Percentiles rank a stretch among this genome's conserved stretches.
phyloP scores from a whole-genome alignment of 306 rosid species.

The Fragaria ananassa region DNA sequence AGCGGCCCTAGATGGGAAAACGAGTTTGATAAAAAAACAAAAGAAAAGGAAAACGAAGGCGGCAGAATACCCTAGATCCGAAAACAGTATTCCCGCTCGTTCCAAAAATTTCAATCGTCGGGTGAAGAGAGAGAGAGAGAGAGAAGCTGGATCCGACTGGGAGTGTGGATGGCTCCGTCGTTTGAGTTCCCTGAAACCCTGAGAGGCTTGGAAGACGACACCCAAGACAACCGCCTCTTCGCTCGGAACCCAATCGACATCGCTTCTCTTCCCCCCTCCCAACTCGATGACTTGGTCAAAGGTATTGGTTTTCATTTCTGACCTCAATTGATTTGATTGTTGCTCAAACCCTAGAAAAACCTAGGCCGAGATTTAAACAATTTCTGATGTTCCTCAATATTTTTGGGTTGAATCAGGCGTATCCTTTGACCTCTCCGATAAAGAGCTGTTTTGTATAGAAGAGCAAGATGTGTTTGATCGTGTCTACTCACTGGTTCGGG shows the following conservation, averaged over 20 bases:
- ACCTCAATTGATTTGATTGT: neutral
- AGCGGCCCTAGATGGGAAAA: too few relatives aligned
- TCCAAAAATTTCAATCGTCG: neutral
- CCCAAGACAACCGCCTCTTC: slow-evolving; percentile 53
- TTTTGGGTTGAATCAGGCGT: slow-evolving; percentile 40
- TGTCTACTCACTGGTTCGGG: slow-evolving; percentile 62
- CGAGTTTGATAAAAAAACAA: too few relatives aligned
- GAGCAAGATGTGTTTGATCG: slow-evolving; percentile 85
- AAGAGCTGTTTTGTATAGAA: slow-evolving; percentile 70
- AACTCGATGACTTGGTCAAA: slow-evolving; percentile 89
- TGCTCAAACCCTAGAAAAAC: neutral
- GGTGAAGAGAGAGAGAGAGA: neutral
- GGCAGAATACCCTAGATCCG: neutral
- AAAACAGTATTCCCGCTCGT: slow-evolving; percentile 28
- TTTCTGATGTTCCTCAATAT: neutral
- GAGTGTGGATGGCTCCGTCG: slow-evolving; percentile 55
- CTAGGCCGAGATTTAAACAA: neutral
- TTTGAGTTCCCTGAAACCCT: slow-evolving; percentile 73
- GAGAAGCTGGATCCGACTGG: neutral
- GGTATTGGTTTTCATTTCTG: slow-evolving; percentile 32
- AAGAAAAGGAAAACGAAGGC: too few relatives aligned
- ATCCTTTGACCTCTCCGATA: slow-evolving; percentile 86
- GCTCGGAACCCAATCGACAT: slow-evolving; percentile 44
- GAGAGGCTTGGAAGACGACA: slow-evolving; percentile 58
- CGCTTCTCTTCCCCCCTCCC: slow-evolving; percentile 51